A percentile compares a stretch with the other conserved stretches of the same genome.
These are phyloP conservation scores for Oryza meridionalis DNA, from an alignment of 176 grass and related monocot genomes.

Conservation along the genomic window DNA sequence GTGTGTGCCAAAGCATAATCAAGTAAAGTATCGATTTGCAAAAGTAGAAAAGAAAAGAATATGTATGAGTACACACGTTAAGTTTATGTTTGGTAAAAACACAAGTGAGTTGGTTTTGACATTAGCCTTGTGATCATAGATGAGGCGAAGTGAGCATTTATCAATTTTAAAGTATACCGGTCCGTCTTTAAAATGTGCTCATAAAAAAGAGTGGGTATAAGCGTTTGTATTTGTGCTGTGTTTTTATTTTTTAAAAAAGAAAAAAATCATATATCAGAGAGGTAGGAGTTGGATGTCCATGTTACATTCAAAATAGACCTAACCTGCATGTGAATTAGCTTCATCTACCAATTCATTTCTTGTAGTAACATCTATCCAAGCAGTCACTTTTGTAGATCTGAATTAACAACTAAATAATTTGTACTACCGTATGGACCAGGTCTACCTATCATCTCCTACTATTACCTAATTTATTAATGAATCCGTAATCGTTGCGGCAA, in stretches of 20 bases:
- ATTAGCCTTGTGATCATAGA: slow-evolving; percentile 1
- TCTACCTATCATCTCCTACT: neutral
- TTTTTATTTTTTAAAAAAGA: no score
- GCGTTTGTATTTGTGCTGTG: no score
- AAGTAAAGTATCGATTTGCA: slow-evolving; percentile 4
- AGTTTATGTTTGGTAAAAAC: neutral
- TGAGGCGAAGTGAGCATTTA: neutral
- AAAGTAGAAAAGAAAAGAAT: neutral
- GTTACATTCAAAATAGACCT: neutral
- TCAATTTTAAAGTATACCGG: no score
- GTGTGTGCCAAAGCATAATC: slow-evolving; percentile 12
- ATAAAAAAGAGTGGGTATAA: no score
- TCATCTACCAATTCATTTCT: neutral
- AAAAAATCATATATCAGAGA: neutral
- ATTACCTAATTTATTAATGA: neutral
- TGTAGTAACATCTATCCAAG: neutral
- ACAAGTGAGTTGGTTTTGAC: neutral
- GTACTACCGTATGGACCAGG: neutral
- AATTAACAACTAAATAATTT: neutral
- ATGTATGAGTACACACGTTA: neutral
- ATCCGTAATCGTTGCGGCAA: neutral
- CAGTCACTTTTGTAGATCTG: neutral
- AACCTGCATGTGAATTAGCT: neutral
- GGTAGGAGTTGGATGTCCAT: neutral
- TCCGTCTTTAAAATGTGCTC: no score